Evolutionary conservation across 1,139 yeast genomes (phyloP), one percentile per base, ranked within the genome.

Genomic region (Yamadazyma atlantica): DNA sequence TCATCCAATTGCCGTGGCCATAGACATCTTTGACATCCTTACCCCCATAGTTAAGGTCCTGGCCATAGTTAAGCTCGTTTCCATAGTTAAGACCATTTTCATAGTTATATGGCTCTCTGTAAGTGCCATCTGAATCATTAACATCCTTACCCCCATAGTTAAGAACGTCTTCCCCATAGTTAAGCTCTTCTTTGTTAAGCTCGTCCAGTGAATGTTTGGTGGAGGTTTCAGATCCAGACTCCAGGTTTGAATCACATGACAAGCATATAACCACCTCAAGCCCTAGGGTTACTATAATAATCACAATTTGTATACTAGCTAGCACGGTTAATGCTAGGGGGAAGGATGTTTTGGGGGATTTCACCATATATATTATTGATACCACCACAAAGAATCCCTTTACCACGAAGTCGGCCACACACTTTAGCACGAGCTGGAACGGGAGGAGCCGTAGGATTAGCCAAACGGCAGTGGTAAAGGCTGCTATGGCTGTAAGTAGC

Each of bases 1-100:
- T 43, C 51, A 48, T 48, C 51, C 51, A 48, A 29, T 48, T 47
- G 13, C 39, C 38, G 28, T 34, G 29, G 15, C 45, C 41, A n/a
- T 37, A 19, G 5, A 40, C 36, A 2, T 32, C 27, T 8, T 34
- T 19, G 15, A 37, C 31, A 17, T n/a, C 10, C 10, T 25, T 17
- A 24, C 5, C 6, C 13, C 27, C 27, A n/a, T 26, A n/a, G n/a
- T n/a, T n/a, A n/a, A n/a, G n/a, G n/a, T n/a, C n/a, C n/a, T n/a
- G n/a, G n/a, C n/a, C n/a, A n/a, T n/a, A n/a, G n/a, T n/a, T n/a
- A n/a, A n/a, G n/a, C n/a, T n/a, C n/a, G n/a, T n/a, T n/a, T n/a
- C n/a, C n/a, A n/a, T n/a, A n/a, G n/a, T n/a, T n/a, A n/a, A n/a
- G n/a, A n/a, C n/a, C n/a, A n/a, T n/a, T n/a, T n/a, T n/a, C n/a